phyloP scores from a whole-genome alignment of 2,329 filamentous ascomycete genomes.

The Arthrobotrys pseudoclavata region DNA sequence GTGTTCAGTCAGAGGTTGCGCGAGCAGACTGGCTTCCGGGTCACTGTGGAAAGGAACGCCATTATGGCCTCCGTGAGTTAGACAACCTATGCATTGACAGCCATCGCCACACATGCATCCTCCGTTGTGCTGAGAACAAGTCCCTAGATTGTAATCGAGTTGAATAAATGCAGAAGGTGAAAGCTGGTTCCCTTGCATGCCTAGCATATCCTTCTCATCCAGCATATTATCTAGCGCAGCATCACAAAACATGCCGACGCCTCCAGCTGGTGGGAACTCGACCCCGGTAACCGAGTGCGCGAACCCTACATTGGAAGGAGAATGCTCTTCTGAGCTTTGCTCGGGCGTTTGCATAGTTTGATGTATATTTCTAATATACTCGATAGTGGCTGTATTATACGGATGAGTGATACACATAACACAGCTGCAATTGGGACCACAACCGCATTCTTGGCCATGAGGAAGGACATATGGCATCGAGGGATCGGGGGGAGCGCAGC shows the following conservation, averaged over 20 bases:
- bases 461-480: conserved; percentile 34
- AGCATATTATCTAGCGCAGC: conserved; percentile 44
- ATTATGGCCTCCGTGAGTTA: conserved; percentile 61
- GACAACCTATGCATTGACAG: conserved; percentile 63
- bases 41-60: conserved; percentile 31
- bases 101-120: conserved; percentile 63
- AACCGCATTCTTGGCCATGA: conserved; percentile 66
- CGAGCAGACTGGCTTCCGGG: conserved; percentile 22
- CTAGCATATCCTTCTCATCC: conserved; percentile 37
- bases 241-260: conserved; percentile 40
- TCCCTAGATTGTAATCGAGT: conserved; percentile 62
- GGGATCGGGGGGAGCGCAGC: conserved; percentile 27
- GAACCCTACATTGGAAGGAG: conserved; percentile 54
- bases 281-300: conserved; percentile 29
- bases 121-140: conserved; percentile 61
- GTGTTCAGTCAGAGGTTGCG: conserved; percentile 17
- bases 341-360: conserved; percentile 66
- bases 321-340: conserved; percentile 54
- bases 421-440: conserved; percentile 68
- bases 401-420: conserved; percentile 68
- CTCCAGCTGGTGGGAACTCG: conserved; percentile 27
- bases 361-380: conserved; percentile 69
- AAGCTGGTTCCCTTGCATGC: conserved; percentile 48
- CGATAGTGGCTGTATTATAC: conserved; percentile 68
- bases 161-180: conserved; percentile 62